Evolutionary conservation across 768 basidiomycete genomes (phyloP), one percentile per base, ranked within the genome.

Genomic region (Podaxis sp.): DNA sequence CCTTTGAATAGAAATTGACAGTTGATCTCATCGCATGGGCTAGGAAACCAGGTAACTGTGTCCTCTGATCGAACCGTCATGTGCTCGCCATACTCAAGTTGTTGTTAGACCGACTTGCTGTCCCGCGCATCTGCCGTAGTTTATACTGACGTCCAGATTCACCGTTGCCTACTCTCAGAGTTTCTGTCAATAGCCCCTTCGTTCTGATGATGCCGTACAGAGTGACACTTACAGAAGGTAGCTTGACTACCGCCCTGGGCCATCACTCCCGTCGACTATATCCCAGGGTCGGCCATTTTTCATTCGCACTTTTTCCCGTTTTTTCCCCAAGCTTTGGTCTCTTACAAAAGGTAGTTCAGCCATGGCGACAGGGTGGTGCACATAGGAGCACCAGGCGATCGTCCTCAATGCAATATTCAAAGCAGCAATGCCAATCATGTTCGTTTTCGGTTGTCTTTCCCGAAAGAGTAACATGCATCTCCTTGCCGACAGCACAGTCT

Each of bases 401-500:
- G 47, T 25, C 47, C 51, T 16, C n/a, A 11, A 23, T 21, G 23
- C 52, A 18, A 18, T n/a, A 21, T 51, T 25, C 23, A 40, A 54
- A 23, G 55, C 21, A 37, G 42, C 47, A 44, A 57, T 57, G 55
- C 44, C 42, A 57, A 57, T 57, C 61, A 57, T 62, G 55, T 11
- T 47, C 55, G 36, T 51, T 53, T 48, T 57, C 50, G 50, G 61
- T 36, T 56, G 53, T 48, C 59, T 54, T 32, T 55, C 59, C 59
- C 54, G 59, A 61, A 61, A 54, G 37, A 61, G 59, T 38, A 61
- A 54, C 52, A 74, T 67, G 64, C 51, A 75, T 87, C 82, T 65
- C 85, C 86, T 86, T 86, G 85, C 82, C 84, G 82, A 87, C 85
- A 58, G 55, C 55, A 59, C 27, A 54, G 59, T 61, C 59, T 61